A percentile compares a stretch with the other conserved stretches of the same genome.
phyloP scores from a whole-genome alignment of 768 basidiomycete species.

The Leccinum arenicola region DNA sequence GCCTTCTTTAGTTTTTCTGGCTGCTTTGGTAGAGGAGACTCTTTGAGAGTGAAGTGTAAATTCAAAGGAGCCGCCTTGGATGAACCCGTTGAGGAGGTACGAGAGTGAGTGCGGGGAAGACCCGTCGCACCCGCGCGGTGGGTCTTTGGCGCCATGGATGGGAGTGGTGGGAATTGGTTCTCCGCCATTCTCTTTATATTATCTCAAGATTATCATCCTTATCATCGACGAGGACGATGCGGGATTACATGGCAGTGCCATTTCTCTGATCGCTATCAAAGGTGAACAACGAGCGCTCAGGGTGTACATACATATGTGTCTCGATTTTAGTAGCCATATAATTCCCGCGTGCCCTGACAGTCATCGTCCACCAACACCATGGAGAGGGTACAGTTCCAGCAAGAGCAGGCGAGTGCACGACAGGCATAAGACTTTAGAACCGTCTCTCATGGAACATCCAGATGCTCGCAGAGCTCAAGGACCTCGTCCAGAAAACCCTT shows the following conservation, averaged over 20 bases:
- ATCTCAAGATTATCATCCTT: conserved; percentile 2
- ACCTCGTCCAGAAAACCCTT: conserved; percentile 79
- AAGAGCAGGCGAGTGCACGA: conserved; percentile 66
- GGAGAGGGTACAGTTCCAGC: conserved; percentile 93
- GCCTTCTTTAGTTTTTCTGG: conserved; percentile 55
- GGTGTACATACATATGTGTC: neutral
- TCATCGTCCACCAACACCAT: conserved; percentile 39
- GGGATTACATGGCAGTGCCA: conserved; percentile 9
- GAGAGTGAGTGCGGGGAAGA: conserved; percentile 58
- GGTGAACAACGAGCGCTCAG: neutral
- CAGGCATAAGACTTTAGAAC: neutral
- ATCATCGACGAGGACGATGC: conserved; percentile 7
- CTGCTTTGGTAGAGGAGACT: conserved; percentile 40
- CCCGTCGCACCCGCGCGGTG: conserved; percentile 45
- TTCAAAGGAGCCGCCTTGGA: conserved; percentile 57
- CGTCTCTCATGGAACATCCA: conserved; percentile 27
- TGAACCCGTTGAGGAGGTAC: conserved; percentile 53
- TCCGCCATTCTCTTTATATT: conserved; percentile 29
- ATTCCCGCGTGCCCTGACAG: neutral
- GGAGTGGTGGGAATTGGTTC: conserved; percentile 26
- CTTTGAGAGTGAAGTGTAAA: conserved; percentile 70
- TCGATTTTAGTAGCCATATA: neutral
- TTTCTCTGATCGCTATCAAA: too few relatives aligned
- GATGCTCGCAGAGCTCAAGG: conserved; percentile 96
- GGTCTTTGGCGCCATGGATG: conserved; percentile 49